Evolutionary conservation across 1,139 yeast species (phyloP), one percentile per base, ranked within the genome.

Genomic region (Candida tunisiensis): DNA sequence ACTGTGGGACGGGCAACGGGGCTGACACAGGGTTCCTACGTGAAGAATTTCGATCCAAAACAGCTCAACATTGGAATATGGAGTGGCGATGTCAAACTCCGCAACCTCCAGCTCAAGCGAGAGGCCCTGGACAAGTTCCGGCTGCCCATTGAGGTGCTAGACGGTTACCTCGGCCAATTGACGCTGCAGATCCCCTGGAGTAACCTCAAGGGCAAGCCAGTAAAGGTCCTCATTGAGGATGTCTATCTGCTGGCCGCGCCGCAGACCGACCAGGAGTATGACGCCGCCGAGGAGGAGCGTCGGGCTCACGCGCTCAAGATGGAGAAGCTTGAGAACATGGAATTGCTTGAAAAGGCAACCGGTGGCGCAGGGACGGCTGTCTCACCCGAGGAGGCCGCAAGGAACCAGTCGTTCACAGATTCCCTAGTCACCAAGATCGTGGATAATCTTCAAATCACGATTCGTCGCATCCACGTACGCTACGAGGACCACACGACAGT

Each of bases 101-200:
- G 64, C 36, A 73, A 85, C 47, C 61, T 91, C 36, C 65, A 75
- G 35, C 60, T 91, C 33, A 80, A 80, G 51, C 67, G 71, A 17
- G 61, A 66, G 50, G 85, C 95, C 6, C 59, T 91, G 25, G 98
- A 88, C 48, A 68, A 77, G 42, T 65, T 88, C 39, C 71, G 77
- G 37, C 56, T 91, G 25, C 98, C 98, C 1, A 57, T 88, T 22
- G 82, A 83, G 47, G 91, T 91, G n/a, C 66, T 69, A 35, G 80
- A 78, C 48, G 99, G 98, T 20, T 85, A 82, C 44, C 51, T 91
- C 33, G 98, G 96, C 1, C 83, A 78, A 37, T 60, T 91, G 38
- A 78, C 92, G 1, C 57, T 91, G 31, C 93, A 79, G 45, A 88
- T 91, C 23, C 98, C 99, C 0, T 91, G 98, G 96, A 77, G 96